Evolutionary conservation across 441 rosid species (phyloP), one percentile per base, ranked within the genome.

Genomic region (Breynia disticha): DNA sequence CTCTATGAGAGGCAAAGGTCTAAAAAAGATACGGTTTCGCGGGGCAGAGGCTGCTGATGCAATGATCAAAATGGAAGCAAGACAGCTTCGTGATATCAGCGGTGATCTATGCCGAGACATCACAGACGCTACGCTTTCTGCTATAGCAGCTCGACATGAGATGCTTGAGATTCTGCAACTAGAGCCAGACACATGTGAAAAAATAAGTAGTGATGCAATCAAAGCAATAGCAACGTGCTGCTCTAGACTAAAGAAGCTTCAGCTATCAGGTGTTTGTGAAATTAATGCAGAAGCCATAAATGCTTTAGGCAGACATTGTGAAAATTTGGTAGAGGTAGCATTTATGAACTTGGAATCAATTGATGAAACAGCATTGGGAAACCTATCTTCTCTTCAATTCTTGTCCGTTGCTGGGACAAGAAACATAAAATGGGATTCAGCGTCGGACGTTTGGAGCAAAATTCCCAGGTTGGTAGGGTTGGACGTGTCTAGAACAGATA

Each of bases 401-500:
- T 56, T 76, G 50, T 76, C 79, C 1, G 53, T 76, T 56, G 77
- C 79, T 8, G 84, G 84, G 48, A 59, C 84, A 44, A 67, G 57
- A 63, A 73, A 73, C 56, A 17, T 79, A 60, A 74, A 72, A 49
- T 79, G 84, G 84, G 60, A 65, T 24, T 51, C 59, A 37, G 77
- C 67, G 41, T 67, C 77, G n/a, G 72, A 63, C 6, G 39, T 49
- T 35, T 71, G 72, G 76, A 59, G 65, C 60, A 73, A 61, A 59
- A 32, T 74, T 48, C 77, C 81, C 32, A 71, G 55, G 44, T 59
- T 79, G 67, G 58, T 61, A 19, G 81, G 79, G 16, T 61, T 79
- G 61, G 81, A 79, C 56, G 76, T 71, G 47, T 79, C 84, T 16
- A 69, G 76, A 67, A 76, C 81, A 47, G 79, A 79, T 63, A 63